Conservation (phyloP, 306 rosid species). For the Lithocarpus polystachyus region DNA sequence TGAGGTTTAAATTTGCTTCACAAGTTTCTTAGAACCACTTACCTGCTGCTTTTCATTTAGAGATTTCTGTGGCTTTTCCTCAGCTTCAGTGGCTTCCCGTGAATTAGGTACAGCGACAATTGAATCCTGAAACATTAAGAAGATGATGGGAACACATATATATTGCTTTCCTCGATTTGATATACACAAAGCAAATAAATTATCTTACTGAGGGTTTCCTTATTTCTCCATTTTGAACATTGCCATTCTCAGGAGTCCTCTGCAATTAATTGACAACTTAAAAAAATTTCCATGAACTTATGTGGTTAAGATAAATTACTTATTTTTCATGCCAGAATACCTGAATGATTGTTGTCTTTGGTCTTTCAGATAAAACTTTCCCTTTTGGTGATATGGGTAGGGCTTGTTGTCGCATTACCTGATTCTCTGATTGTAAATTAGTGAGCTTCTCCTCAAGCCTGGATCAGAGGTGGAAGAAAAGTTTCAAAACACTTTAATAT, state of each 20-base stretch:
- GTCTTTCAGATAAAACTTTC: constrained; percentile 69
- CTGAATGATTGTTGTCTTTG: constrained; percentile 84
- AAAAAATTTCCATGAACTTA: not conserved
- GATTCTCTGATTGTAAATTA: constrained; percentile 95
- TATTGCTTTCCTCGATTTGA: not conserved
- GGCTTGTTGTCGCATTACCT: constrained; percentile 99
- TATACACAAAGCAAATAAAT: constrained; percentile 20
- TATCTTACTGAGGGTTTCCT: constrained; percentile 56
- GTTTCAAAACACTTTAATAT: not conserved
- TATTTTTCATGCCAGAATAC: constrained; percentile 32
- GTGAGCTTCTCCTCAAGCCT: constrained; percentile 96
- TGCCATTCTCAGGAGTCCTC: constrained; percentile 97
- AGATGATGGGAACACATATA: too few species aligned
- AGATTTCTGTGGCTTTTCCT: too few species aligned
- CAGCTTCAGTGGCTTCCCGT: constrained; percentile 85
- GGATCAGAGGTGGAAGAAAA: constrained; percentile 21
- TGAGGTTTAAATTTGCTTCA: constrained; percentile 21
- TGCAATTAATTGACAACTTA: constrained; percentile 42
- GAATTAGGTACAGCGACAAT: too few species aligned
- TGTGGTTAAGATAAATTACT: not conserved
- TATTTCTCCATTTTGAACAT: constrained; percentile 67
- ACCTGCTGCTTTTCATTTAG: too few species aligned
- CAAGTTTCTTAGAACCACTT: too few species aligned
- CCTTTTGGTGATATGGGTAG: constrained; percentile 88
- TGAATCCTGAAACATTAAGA: too few species aligned